Conservation (phyloP, 2,329 filamentous ascomycete species). For the Domatiomyces catenatus region DNA sequence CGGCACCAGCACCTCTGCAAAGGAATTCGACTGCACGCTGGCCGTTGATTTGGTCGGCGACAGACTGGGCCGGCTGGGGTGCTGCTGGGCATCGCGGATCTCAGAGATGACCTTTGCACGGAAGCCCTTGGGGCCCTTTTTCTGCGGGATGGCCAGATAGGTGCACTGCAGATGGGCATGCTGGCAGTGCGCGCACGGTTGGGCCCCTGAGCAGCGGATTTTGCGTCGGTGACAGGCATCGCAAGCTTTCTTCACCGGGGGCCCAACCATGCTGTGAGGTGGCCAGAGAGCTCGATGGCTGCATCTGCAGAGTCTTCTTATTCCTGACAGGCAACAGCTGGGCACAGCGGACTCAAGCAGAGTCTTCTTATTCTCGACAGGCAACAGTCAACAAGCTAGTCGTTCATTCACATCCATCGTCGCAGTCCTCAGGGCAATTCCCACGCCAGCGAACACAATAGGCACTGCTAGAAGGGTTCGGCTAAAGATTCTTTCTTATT, state of each 20-base stretch:
- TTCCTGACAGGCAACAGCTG: too few relatives aligned
- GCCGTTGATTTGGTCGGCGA: slow-evolving; percentile 21
- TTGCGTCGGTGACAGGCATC: slow-evolving; percentile 20
- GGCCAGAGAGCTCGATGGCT: too few relatives aligned
- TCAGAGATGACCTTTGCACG: slow-evolving; percentile 63
- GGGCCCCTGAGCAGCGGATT: slow-evolving; percentile 14
- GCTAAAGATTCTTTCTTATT: background rate
- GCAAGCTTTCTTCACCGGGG: slow-evolving; percentile 19
- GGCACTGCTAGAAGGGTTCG: background rate
- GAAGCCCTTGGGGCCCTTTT: slow-evolving; percentile 61
- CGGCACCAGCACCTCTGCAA: slow-evolving; percentile 24
- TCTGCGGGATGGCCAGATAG: slow-evolving; percentile 60
- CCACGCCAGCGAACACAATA: too few relatives aligned
- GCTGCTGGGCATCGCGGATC: slow-evolving; percentile 51
- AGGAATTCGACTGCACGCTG: slow-evolving; percentile 18
- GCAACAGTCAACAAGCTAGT: too few relatives aligned
- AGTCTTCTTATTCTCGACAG: too few relatives aligned
- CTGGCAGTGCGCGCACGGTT: slow-evolving; percentile 56
- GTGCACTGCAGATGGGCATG: slow-evolving; percentile 54
- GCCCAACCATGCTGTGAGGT: slow-evolving; percentile 3
- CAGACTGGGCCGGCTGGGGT: slow-evolving; percentile 41
- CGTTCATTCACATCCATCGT: too few relatives aligned
- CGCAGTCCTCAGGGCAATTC: too few relatives aligned
- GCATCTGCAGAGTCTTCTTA: too few relatives aligned
- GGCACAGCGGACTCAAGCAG: too few relatives aligned